Conservation (phyloP, 768 basidiomycete genomes). For the Lentinula sp. region DNA sequence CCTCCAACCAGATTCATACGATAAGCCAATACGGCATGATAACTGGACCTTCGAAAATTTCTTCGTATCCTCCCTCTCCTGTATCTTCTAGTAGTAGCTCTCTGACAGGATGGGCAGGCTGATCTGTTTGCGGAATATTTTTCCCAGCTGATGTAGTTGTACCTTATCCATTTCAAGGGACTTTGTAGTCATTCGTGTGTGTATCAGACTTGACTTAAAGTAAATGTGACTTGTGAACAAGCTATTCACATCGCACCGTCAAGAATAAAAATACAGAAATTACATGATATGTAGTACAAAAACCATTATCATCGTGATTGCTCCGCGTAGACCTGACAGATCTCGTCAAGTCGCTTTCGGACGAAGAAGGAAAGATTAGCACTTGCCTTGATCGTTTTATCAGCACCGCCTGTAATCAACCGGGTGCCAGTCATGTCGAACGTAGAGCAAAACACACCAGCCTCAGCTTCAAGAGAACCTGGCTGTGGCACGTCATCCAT, state of each 20-base stretch:
- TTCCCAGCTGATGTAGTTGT: no score
- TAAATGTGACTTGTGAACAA: neutral
- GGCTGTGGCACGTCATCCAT: slow-evolving; percentile 93
- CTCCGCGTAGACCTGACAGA: slow-evolving; percentile 58
- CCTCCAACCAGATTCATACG: neutral
- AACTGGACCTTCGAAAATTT: neutral
- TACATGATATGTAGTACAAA: slow-evolving; percentile 11
- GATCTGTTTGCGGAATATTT: slow-evolving; percentile 11
- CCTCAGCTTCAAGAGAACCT: slow-evolving; percentile 96
- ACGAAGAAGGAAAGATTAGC: neutral
- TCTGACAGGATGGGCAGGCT: slow-evolving; percentile 44
- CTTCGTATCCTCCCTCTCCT: slow-evolving; percentile 1
- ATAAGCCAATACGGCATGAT: neutral
- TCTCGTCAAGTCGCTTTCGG: neutral
- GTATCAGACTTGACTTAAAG: no score
- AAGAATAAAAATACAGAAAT: neutral
- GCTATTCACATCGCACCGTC: neutral
- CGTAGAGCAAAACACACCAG: slow-evolving; percentile 94
- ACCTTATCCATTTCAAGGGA: neutral
- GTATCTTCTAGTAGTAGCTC: slow-evolving; percentile 25
- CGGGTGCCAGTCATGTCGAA: slow-evolving; percentile 95
- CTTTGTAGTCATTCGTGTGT: neutral
- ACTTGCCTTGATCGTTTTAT: slow-evolving; percentile 96
- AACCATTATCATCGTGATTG: slow-evolving; percentile 39
- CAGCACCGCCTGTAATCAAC: slow-evolving; percentile 92